Base-by-base conservation (phyloP, 1,284 basidiomycete genomes). In the Pseudozyma flocculosa region DNA sequence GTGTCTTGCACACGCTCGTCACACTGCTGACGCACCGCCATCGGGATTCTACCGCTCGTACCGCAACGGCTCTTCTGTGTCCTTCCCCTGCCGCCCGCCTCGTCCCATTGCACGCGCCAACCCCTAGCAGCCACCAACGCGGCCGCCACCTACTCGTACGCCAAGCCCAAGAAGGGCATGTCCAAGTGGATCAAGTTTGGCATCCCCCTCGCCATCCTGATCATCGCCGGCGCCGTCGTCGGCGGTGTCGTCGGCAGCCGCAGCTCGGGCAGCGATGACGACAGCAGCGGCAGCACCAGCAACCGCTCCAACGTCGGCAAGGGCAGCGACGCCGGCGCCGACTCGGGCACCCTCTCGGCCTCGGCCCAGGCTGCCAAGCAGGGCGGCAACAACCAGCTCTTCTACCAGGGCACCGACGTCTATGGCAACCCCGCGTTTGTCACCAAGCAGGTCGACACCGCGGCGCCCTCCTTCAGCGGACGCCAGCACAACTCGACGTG, bases 391-490 rank as follows among this genome's bases (percentile, higher is more conserved):
- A 88, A 85, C 75, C 84, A 90, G 32, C 88, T 88, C 17, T 85
- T 86, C 42, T 78, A 70, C 59, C 53, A 66, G 40, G 72, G 67
- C 26, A 89, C 88, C 11, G 83, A 91, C 70, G 84, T 85, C 40
- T 82, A 82, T 73, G 84, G 88, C 81, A 83, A 91, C 55, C 92
- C 92, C 5, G 77, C 92, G n/a, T 95, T 91, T 78, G 89, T 89
- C 24, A 86, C 88, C 17, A 88, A 88, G 17, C 88, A 92, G 61
- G 80, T 89, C 83, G 48, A 57, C 51, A 55, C 50, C 30, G 43
- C 50, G 48, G 56, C 62, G 52, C 51, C 71, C 14, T 22, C 53
- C 29, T 60, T 52, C 46, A 32, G 18, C 49, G 57, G 60, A 18
- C 29, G 45, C 21, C 29, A 40, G 22, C 55, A 59, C 57, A 58